Evolutionary conservation across 2,329 filamentous ascomycete species (phyloP).

Genomic region (Aspergillus uvarum): DNA sequence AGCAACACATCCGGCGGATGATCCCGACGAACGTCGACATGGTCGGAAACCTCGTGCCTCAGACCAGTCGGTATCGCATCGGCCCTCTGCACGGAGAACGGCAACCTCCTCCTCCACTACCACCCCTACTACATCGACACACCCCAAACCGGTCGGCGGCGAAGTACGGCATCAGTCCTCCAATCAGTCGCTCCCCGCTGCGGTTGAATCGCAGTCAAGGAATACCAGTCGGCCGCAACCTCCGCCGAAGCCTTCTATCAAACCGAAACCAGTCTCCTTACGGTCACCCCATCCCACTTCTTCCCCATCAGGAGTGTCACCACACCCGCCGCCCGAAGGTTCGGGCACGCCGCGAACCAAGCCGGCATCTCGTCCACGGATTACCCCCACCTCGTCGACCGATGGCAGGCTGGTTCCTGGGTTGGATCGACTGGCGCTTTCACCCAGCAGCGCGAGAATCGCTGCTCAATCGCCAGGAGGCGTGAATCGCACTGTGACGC

Average conservation of each 20-base stretch:
- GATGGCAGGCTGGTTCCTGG: constrained; percentile 32
- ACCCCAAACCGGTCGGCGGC: constrained; percentile 7
- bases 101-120: constrained; percentile 12
- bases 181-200: constrained; percentile 13
- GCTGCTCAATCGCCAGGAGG: constrained; percentile 29
- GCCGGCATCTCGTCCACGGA: constrained; percentile 20
- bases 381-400: constrained; percentile 14
- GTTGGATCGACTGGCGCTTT: constrained; percentile 26
- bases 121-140: constrained; percentile 4
- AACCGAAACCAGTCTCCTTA: constrained; percentile 39
- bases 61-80: constrained; percentile 9
- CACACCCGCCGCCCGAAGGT: constrained; percentile 9
- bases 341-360: constrained; percentile 21
- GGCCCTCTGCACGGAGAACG: constrained; percentile 11
- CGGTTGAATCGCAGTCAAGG: constrained; percentile 21
- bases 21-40: constrained; percentile 13
- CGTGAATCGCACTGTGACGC: constrained; percentile 44
- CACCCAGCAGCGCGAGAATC: constrained; percentile 18
- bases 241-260: constrained; percentile 34
- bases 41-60: constrained; percentile 10
- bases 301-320: constrained; percentile 15
- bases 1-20: constrained; percentile 1
- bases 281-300: constrained; percentile 18
- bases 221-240: constrained; percentile 23
- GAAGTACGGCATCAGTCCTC: constrained; percentile 7